phyloP scores from a whole-genome alignment of 176 grass and related monocot species.

The Rhipidocladum racemiflorum region DNA sequence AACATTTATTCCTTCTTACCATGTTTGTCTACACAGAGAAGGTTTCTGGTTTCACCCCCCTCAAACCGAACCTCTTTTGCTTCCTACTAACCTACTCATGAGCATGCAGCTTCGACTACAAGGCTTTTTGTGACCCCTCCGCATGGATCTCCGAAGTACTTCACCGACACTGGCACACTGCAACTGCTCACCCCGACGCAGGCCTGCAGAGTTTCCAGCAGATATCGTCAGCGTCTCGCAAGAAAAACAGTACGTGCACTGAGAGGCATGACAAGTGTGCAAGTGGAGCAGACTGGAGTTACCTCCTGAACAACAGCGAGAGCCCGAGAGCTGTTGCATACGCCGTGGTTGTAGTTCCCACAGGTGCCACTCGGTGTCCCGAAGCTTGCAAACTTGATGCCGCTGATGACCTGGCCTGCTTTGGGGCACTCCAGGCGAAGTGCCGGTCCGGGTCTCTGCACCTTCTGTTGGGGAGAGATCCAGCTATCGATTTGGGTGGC shows the following conservation, averaged over 20 bases:
- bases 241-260: neutral
- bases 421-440: constrained; percentile 71
- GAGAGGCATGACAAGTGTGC: constrained; percentile 18
- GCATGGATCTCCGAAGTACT: constrained; percentile 88
- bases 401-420: constrained; percentile 62
- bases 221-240: constrained; percentile 13
- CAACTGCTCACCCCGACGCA: constrained; percentile 77
- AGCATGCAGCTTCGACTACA: constrained; percentile 88
- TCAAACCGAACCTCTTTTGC: constrained; percentile 15
- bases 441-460: constrained; percentile 46
- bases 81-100: constrained; percentile 42
- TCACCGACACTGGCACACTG: constrained; percentile 57
- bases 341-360: constrained; percentile 68
- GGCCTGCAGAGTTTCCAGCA: constrained; percentile 46
- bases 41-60: constrained; percentile 45
- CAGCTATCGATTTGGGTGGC: constrained; percentile 65
- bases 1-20: constrained; percentile 42
- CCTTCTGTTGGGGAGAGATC: constrained; percentile 40
- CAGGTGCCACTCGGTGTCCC: constrained; percentile 80
- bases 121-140: constrained; percentile 72
- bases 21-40: constrained; percentile 41
- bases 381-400: constrained; percentile 92
- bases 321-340: constrained; percentile 71
- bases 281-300: constrained; percentile 22
- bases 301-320: constrained; percentile 82